These are phyloP conservation scores for Kwoniella heveanensis DNA, from an alignment of 768 basidiomycete species.

Conservation along the genomic window DNA sequence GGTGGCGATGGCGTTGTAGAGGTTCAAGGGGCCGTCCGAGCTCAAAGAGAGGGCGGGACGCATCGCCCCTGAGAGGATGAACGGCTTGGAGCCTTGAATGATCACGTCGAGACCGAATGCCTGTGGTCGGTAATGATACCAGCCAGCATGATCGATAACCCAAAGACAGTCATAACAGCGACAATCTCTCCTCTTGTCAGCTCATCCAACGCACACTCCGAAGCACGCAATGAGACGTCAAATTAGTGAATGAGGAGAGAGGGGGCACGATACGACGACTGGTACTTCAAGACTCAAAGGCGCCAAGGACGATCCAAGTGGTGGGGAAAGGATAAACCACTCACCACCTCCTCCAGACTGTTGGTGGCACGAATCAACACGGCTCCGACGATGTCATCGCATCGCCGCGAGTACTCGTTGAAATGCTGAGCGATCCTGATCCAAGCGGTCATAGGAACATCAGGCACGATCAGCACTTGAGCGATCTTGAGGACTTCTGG, in stretches of 20 bases:
- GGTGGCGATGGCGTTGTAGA: slow-evolving; percentile 44
- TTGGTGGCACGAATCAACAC: slow-evolving; percentile 20
- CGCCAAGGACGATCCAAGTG: no score
- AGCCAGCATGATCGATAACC: no score
- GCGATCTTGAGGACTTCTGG: background rate
- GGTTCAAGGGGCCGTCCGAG: slow-evolving; percentile 44
- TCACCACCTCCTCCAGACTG: background rate
- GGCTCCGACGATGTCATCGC: background rate
- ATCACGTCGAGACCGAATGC: no score
- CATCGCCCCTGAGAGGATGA: slow-evolving; percentile 54
- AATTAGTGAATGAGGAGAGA: no score
- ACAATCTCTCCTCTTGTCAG: no score
- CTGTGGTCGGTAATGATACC: no score
- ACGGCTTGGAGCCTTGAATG: slow-evolving; percentile 34
- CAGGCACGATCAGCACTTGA: background rate
- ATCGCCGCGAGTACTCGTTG: background rate
- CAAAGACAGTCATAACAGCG: no score
- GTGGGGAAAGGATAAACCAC: background rate
- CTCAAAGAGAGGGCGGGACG: slow-evolving; percentile 48
- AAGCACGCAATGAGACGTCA: no score
- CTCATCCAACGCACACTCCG: no score
- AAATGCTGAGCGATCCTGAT: background rate
- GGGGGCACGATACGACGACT: no score
- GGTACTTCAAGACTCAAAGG: no score
- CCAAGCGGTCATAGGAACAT: background rate